Evolutionary conservation across 1,284 basidiomycete genomes (phyloP).

Genomic region (Psilocybe mexicana): DNA sequence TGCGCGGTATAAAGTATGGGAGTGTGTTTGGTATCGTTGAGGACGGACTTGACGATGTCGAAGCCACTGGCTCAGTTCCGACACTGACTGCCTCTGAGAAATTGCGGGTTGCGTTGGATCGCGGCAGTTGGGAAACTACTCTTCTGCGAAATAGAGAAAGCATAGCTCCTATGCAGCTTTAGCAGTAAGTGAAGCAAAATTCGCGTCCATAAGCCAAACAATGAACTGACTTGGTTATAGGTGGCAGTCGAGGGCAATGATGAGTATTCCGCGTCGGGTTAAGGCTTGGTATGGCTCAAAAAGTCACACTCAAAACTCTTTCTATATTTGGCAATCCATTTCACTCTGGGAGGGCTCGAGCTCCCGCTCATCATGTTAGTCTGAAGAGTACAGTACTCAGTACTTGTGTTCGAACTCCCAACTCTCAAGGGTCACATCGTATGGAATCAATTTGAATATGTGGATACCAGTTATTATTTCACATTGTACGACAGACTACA

Average conservation of each 20-base stretch:
- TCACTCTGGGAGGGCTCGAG: no score
- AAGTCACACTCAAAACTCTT: conserved; percentile 3
- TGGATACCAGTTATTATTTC: neutral
- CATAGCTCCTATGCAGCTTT: conserved; percentile 5
- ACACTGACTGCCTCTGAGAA: conserved; percentile 11
- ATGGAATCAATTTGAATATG: neutral
- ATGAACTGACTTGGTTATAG: no score
- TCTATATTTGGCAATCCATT: neutral
- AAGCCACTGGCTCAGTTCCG: conserved; percentile 4
- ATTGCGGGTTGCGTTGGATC: conserved; percentile 6
- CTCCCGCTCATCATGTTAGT: no score
- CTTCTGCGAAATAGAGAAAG: conserved; percentile 11
- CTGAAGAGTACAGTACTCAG: no score
- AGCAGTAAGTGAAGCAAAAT: no score
- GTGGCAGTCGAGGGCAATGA: no score
- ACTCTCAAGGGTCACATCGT: no score
- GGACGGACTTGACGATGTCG: conserved; percentile 12
- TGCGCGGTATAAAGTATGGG: conserved; percentile 64
- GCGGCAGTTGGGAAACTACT: conserved; percentile 12
- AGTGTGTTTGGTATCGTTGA: conserved; percentile 18
- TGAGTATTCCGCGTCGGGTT: no score
- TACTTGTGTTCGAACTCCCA: no score
- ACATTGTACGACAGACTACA: neutral
- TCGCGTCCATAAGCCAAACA: no score
- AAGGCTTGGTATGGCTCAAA: neutral